These are phyloP conservation scores for Magnaporthiopsis incrustans DNA, from an alignment of 2,329 filamentous ascomycete genomes.

Conservation along the genomic window DNA sequence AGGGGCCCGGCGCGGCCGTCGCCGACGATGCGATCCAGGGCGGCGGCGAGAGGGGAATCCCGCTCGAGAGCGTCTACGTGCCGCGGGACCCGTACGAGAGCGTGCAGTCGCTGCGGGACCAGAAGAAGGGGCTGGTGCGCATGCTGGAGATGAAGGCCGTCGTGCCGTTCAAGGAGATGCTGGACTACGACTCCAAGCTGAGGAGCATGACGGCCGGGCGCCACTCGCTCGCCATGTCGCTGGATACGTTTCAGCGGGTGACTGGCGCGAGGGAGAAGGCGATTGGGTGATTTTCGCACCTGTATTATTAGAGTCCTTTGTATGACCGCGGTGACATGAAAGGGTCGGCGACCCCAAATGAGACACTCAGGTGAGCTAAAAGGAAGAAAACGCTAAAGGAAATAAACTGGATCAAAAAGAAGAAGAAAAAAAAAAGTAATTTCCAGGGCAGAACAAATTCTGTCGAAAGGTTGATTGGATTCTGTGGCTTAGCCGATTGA, in stretches of 20 bases:
- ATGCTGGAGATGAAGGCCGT: constrained; percentile 67
- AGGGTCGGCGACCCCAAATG: too few relatives aligned
- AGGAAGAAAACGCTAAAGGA: too few relatives aligned
- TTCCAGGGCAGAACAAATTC: too few relatives aligned
- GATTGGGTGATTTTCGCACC: neutral
- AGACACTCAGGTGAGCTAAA: too few relatives aligned
- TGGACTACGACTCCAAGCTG: constrained; percentile 85
- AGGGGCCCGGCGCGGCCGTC: constrained; percentile 19
- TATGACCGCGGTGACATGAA: too few relatives aligned
- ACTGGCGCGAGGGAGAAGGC: constrained; percentile 46
- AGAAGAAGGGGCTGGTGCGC: constrained; percentile 37
- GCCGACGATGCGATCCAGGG: neutral
- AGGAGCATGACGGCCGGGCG: constrained; percentile 82
- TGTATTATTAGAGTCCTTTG: too few relatives aligned
- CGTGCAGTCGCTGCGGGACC: constrained; percentile 45
- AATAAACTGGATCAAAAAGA: too few relatives aligned
- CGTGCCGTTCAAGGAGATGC: constrained; percentile 93
- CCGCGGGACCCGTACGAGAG: constrained; percentile 75
- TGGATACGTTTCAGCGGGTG: constrained; percentile 49
- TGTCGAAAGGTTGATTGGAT: too few relatives aligned
- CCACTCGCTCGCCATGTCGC: constrained; percentile 50
- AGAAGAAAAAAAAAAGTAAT: too few relatives aligned
- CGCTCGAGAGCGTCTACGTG: constrained; percentile 70
- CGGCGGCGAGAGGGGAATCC: constrained; percentile 38
- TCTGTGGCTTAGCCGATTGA: neutral